phyloP scores from a whole-genome alignment of 768 basidiomycete species.

The Boletellus emodensis region DNA sequence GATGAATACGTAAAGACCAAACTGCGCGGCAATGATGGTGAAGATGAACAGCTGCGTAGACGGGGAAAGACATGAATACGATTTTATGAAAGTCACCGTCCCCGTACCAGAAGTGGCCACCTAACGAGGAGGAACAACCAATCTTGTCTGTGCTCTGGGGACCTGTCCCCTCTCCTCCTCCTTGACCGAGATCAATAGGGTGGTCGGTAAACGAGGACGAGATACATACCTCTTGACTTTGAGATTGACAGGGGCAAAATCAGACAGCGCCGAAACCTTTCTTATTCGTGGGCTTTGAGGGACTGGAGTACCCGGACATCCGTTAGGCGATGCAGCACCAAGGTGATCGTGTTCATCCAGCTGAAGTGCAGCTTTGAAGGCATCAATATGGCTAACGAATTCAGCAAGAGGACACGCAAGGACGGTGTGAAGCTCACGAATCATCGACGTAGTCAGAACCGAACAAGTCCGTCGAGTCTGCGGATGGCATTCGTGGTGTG shows the following conservation, averaged over 20 bases:
- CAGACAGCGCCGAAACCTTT: constrained; percentile 80
- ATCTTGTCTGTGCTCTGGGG: constrained; percentile 53
- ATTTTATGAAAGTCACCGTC: background rate
- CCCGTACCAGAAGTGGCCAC: constrained; percentile 79
- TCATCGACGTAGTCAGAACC: constrained; percentile 65
- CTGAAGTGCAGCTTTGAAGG: constrained; percentile 72
- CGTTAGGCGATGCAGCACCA: constrained; percentile 20
- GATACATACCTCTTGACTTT: constrained; percentile 63
- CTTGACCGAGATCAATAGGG: constrained; percentile 19
- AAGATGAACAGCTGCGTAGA: constrained; percentile 71
- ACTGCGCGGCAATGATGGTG: constrained; percentile 77
- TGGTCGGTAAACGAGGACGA: background rate
- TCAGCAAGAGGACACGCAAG: background rate
- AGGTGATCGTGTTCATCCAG: constrained; percentile 46
- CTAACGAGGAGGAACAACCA: constrained; percentile 74
- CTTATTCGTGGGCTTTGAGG: constrained; percentile 49
- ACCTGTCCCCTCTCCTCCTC: constrained; percentile 34
- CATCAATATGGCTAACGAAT: constrained; percentile 54
- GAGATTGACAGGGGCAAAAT: constrained; percentile 88
- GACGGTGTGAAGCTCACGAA: constrained; percentile 44
- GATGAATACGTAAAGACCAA: constrained; percentile 81
- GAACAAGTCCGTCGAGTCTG: constrained; percentile 29
- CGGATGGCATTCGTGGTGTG: constrained; percentile 9
- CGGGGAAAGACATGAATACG: constrained; percentile 4
- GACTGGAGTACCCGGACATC: constrained; percentile 19